These are phyloP conservation scores for Sporothrix euskadiensis DNA, from an alignment of 2,329 filamentous ascomycete genomes.

Conservation along the genomic window DNA sequence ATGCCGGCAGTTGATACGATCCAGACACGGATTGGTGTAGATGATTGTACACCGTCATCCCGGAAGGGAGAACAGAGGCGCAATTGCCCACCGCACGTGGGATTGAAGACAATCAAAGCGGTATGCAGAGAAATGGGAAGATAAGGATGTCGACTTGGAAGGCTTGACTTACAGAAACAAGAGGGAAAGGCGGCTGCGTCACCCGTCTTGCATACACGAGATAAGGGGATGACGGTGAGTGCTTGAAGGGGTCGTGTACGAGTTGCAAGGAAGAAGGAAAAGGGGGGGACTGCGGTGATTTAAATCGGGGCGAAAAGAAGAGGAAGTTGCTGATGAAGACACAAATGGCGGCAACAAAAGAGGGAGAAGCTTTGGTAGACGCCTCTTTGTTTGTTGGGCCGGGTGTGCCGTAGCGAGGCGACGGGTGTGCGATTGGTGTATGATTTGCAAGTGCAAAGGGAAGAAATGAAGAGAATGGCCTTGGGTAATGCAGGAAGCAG, in stretches of 20 bases:
- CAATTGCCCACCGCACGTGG: neutral
- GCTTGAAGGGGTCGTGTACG: neutral
- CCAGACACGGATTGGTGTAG: no score
- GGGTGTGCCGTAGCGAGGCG: neutral
- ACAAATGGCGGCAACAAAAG: neutral
- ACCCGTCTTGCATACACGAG: constrained; percentile 13
- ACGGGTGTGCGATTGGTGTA: neutral
- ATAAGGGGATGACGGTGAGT: constrained; percentile 14
- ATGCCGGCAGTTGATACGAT: neutral
- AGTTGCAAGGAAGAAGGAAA: neutral
- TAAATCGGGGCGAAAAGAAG: neutral
- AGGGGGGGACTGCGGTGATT: neutral
- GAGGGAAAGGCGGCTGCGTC: neutral
- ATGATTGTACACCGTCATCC: no score
- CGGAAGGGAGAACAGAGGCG: no score
- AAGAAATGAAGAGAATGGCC: neutral
- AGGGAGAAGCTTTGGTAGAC: neutral
- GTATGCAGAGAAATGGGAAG: neutral
- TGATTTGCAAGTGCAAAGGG: neutral
- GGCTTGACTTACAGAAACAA: neutral
- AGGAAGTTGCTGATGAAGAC: neutral
- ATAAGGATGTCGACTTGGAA: neutral
- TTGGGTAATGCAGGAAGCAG: neutral
- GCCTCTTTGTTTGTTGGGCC: constrained; percentile 2
- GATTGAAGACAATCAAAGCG: neutral